A percentile compares a stretch with the other conserved stretches of the same genome.
Evolutionary conservation across 78 protist genomes (phyloP).

Genomic region (Planoprotostelium fungivorum): DNA sequence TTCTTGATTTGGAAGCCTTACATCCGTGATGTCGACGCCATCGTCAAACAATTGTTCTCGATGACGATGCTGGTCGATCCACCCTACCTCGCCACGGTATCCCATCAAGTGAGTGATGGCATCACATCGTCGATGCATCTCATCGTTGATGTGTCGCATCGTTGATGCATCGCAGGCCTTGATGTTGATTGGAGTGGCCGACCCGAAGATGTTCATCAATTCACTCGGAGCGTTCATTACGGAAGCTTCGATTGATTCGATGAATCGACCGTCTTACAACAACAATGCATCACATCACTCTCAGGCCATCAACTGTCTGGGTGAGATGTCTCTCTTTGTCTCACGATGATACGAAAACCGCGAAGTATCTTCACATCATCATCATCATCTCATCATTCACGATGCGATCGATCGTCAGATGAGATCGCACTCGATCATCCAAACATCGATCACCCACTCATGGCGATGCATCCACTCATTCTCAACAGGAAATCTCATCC

Average conservation of each 20-base stretch:
- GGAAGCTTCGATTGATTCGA: neutral
- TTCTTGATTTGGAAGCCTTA: constrained; percentile 47
- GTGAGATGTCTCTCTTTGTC: too few species aligned
- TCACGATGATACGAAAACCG: too few species aligned
- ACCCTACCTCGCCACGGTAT: constrained; percentile 14
- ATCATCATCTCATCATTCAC: too few species aligned
- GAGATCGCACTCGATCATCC: too few species aligned
- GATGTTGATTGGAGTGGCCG: neutral
- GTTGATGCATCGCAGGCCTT: neutral
- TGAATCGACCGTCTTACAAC: neutral
- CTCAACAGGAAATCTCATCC: constrained; percentile 20
- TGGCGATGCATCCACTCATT: too few species aligned
- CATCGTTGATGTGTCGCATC: too few species aligned
- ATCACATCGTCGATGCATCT: constrained; percentile 22
- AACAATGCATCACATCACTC: neutral
- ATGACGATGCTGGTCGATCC: constrained; percentile 49
- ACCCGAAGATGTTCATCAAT: neutral
- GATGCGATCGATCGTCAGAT: too few species aligned
- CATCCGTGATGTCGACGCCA: constrained; percentile 31
- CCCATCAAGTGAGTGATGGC: constrained; percentile 30
- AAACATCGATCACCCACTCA: too few species aligned
- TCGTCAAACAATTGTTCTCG: constrained; percentile 44
- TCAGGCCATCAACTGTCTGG: neutral
- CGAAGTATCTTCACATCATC: too few species aligned
- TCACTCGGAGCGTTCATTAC: neutral